These are phyloP conservation scores for Saccharomycopsis amapae DNA, from an alignment of 805 yeast genomes.

Conservation along the genomic window DNA sequence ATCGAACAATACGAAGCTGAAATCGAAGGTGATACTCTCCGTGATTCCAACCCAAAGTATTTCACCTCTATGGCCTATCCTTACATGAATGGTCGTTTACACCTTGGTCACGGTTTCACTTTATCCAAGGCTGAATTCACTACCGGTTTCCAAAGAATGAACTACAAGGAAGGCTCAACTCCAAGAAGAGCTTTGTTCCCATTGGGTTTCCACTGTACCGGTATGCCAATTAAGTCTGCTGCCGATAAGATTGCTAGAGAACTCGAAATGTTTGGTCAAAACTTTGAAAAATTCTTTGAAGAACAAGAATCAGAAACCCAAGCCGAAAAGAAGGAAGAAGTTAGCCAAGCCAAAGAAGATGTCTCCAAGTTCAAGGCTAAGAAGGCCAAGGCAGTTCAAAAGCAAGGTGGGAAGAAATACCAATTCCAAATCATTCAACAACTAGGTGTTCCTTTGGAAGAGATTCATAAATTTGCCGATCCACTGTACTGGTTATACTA, in stretches of 20 bases:
- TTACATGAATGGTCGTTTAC: constrained; percentile 97
- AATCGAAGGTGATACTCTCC: constrained; percentile 59
- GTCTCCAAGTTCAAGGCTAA: constrained; percentile 87
- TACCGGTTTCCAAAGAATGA: constrained; percentile 90
- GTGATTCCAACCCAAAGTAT: constrained; percentile 74
- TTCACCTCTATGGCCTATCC: constrained; percentile 97
- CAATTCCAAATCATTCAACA: constrained; percentile 97
- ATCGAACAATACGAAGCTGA: constrained; percentile 52
- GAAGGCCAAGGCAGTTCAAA: constrained; percentile 90
- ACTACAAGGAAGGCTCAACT: constrained; percentile 38
- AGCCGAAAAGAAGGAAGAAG: constrained; percentile 42
- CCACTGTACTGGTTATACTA: constrained; percentile 83
- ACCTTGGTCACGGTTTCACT: constrained; percentile 96
- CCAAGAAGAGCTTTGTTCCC: constrained; percentile 82
- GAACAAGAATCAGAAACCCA: constrained; percentile 45
- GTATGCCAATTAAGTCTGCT: constrained; percentile 95
- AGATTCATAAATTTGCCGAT: constrained; percentile 83
- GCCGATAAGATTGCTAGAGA: constrained; percentile 95
- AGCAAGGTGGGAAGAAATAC: constrained; percentile 87
- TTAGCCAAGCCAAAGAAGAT: constrained; percentile 52
- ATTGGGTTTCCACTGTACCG: constrained; percentile 98
- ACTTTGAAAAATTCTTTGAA: constrained; percentile 50
- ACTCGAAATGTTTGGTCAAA: constrained; percentile 81
- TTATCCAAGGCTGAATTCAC: constrained; percentile 89
- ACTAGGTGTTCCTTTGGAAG: constrained; percentile 78